phyloP scores from a whole-genome alignment of 495 filamentous ascomycete species.

The Hypoxylon lenormandii region DNA sequence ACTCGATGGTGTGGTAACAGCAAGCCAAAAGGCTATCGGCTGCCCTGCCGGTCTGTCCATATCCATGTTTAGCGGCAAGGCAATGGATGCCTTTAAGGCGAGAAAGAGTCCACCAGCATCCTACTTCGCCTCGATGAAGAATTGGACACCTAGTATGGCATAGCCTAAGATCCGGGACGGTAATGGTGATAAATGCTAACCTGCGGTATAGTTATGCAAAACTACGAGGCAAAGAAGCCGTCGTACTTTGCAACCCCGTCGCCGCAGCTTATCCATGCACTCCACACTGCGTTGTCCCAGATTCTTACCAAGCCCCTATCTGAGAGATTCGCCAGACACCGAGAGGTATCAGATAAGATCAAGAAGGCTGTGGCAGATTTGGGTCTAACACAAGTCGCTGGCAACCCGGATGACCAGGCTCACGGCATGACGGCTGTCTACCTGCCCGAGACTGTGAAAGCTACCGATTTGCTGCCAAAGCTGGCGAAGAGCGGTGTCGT shows the following conservation, averaged over 20 bases:
- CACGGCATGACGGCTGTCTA: conserved; percentile 98
- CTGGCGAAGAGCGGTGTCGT: conserved; percentile 90
- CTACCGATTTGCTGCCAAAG: conserved; percentile 84
- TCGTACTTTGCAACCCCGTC: conserved; percentile 98
- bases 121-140: conserved; percentile 95
- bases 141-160: conserved; percentile 86
- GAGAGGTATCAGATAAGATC: conserved; percentile 78
- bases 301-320: conserved; percentile 81
- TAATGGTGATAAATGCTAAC: conserved; percentile 33
- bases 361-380: conserved; percentile 82
- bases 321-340: conserved; percentile 83
- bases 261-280: conserved; percentile 91
- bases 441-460: conserved; percentile 83
- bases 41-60: conserved; percentile 93
- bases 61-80: conserved; percentile 87
- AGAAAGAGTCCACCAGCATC: conserved; percentile 81
- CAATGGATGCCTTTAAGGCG: conserved; percentile 82
- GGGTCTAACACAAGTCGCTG: conserved; percentile 85
- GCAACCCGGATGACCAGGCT: conserved; percentile 87
- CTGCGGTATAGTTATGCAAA: conserved; percentile 80
- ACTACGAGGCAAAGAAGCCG: conserved; percentile 96
- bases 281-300: conserved; percentile 91
- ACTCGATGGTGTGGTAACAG: conserved; percentile 91
- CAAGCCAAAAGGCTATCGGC: conserved; percentile 95
- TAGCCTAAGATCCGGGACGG: background rate